These are phyloP conservation scores for Lyophyllum semitale DNA, from an alignment of 768 basidiomycete genomes.

Conservation along the genomic window DNA sequence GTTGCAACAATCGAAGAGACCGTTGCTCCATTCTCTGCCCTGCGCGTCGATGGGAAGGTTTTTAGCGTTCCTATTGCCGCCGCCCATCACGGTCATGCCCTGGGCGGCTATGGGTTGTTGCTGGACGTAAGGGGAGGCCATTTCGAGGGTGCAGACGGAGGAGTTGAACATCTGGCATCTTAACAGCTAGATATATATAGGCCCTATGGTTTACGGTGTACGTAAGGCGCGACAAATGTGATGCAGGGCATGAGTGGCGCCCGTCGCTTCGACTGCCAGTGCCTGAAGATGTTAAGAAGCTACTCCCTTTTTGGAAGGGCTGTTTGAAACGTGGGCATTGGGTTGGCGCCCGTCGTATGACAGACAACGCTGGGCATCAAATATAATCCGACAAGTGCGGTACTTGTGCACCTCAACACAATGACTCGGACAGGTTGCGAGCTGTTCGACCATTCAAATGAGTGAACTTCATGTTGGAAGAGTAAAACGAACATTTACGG, in stretches of 20 bases:
- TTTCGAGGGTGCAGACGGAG: neutral
- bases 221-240: neutral
- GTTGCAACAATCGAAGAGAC: conserved; percentile 22
- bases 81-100: conserved; percentile 20
- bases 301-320: neutral
- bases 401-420: too few relatives aligned
- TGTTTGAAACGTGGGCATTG: neutral
- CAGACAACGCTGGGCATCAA: neutral
- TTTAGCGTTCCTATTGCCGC: conserved; percentile 27
- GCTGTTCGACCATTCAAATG: too few relatives aligned
- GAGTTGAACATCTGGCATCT: neutral
- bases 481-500: too few relatives aligned
- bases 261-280: too few relatives aligned
- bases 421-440: too few relatives aligned
- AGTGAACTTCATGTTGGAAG: too few relatives aligned
- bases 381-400: too few relatives aligned
- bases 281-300: neutral
- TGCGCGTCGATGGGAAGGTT: conserved; percentile 22
- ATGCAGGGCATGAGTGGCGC: neutral
- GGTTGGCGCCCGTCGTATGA: neutral
- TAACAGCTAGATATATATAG: neutral
- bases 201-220: neutral
- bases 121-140: conserved; percentile 3
- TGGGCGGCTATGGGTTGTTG: conserved; percentile 21
- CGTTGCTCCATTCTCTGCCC: conserved; percentile 31